Evolutionary conservation across 1,284 basidiomycete genomes (phyloP), one percentile per base, ranked within the genome.

Genomic region (Hymenochaete sp.): DNA sequence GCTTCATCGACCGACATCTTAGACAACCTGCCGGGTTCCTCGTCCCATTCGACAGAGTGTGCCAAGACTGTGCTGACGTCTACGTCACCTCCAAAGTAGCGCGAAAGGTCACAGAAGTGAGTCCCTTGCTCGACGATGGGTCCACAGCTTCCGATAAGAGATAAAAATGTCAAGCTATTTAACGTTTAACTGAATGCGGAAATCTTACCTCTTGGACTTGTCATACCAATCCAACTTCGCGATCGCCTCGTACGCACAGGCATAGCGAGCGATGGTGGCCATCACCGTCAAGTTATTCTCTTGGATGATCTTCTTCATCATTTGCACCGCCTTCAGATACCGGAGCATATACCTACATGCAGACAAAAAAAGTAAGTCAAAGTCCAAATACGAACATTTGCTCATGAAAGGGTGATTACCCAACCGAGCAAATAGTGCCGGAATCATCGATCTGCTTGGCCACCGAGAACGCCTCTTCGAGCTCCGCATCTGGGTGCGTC

Each of bases 61-160:
- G 90, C 89, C 39, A 71, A 72, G 31, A 98, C 92, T 37, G 79
- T 79, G 49, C 74, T 67, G 51, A 95, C 82, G 59, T 96, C 88
- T 48, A 98, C 92, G 57, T 98, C 95, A 35, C 95, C 95, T 45
- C 93, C 95, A 65, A 98, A 98, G 75, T 98, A 98, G 55, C 95
- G 84, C 44, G 91, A 93, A 36, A 93, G 72, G 64, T 91, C 88
- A 56, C 82, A 85, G 65, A 88, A 86, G 63, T 86, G 95, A 6
- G 96, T 98, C 32, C 89, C 95, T 67, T 98, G 95, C 66, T 98
- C 96, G 51, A 98, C 77, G 58, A 98, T 80, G 10, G 95, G 95
- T 28, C 95, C 95, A 42, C 75, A 80, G 57, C 83, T 87, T 42
- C 13, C 14, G 16, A 24, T 18, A 42, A 19, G 38, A 37, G 38